Evolutionary conservation across 1,284 basidiomycete species (phyloP), one percentile per base, ranked within the genome.

Genomic region (Jaminaea rosea): DNA sequence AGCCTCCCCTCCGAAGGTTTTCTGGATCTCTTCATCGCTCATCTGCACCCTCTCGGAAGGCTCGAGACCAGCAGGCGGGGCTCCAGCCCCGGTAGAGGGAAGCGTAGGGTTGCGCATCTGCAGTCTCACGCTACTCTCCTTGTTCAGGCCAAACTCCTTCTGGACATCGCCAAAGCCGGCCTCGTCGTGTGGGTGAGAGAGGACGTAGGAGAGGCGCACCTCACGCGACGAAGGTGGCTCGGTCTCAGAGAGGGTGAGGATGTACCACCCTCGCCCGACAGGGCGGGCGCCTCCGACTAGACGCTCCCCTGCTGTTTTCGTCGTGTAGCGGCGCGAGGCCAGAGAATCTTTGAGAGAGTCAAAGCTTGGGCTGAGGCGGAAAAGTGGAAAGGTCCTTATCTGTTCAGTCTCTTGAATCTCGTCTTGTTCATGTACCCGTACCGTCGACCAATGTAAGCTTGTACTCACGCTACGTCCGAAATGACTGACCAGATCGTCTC

Each of bases 71-170:
- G 58, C 59, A 9, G 55, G 45, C 7, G 61, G 60, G 11, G 59
- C 60, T 15, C 47, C 53, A 1, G 59, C 56, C 15, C 56, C 57
- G 1, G 61, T 58, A 5, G 54, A 49, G 2, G 63, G 58, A n/a
- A 63, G 46, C 0, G 62, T 65, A 1, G 63, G 63, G 41, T 65
- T 65, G 3, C 60, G 48, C 56, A 65, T 63, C 45, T 63, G 59
- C 28, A 65, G 36, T 0, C 53, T 50, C 13, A 65, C 52, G 29
- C 58, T 60, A 5, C 55, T 59, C 7, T 54, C 58, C 1, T 49
- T 42, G 34, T 60, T 52, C 41, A 65, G 23, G n/a, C 60, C 63
- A 8, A 65, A 50, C 48, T 63, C 63, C 34, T 57, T 49, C 26
- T 65, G 62, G 19, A 65, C 63, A 21, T 44, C 42, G 7, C 63